Percentiles rank a stretch among this genome's conserved stretches.
Conservation (phyloP, 225 moss, liverwort and hornwort species). For the Thuidium tamariscinum region DNA sequence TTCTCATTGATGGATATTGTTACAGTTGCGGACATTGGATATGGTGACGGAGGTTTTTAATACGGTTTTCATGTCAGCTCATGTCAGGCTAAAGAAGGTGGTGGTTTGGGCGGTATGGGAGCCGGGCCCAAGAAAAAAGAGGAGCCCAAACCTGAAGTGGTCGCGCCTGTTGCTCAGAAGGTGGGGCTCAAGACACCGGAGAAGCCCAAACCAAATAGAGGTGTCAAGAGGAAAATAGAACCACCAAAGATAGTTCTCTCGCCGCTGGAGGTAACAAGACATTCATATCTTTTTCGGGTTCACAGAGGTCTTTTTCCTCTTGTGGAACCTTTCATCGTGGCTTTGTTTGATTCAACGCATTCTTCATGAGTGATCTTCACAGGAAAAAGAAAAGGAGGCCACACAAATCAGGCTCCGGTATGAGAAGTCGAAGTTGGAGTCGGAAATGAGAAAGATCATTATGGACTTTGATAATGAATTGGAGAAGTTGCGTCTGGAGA, state of each 20-base stretch:
- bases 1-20: neutral
- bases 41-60: neutral
- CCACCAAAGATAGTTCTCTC: constrained; percentile 45
- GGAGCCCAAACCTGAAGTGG: constrained; percentile 36
- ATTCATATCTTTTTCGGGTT: neutral
- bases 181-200: constrained; percentile 3
- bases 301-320: neutral
- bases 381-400: constrained; percentile 78
- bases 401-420: constrained; percentile 55
- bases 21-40: neutral
- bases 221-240: constrained; percentile 22
- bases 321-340: neutral
- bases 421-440: constrained; percentile 62
- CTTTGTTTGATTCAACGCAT: neutral
- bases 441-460: constrained; percentile 48
- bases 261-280: constrained; percentile 39
- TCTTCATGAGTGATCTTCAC: neutral
- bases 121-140: constrained; percentile 53
- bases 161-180: neutral
- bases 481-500: constrained; percentile 52
- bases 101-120: constrained; percentile 70
- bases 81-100: constrained; percentile 63
- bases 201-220: constrained; percentile 8
- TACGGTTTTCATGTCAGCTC: neutral
- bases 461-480: constrained; percentile 52